Evolutionary conservation across 2,329 filamentous ascomycete species (phyloP).

Genomic region (Fusarium sp.): DNA sequence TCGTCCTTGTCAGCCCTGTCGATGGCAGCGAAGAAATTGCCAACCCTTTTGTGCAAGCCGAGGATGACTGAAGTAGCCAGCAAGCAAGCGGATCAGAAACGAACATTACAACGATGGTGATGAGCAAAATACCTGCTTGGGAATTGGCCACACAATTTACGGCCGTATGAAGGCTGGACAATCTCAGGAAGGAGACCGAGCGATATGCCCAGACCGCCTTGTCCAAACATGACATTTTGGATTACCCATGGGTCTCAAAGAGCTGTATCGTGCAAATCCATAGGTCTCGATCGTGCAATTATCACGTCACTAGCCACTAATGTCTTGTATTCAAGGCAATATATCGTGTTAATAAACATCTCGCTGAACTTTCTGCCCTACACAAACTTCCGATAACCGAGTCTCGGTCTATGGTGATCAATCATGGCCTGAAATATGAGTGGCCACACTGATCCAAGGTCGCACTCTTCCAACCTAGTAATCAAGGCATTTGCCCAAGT

Average conservation of each 20-base stretch:
- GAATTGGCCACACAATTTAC: conserved; percentile 2
- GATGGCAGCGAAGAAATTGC: conserved; percentile 96
- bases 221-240: conserved; percentile 24
- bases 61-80: conserved; percentile 65
- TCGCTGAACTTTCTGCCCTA: conserved; percentile 13
- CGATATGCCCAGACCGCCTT: conserved; percentile 13
- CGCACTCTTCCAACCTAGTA: conserved; percentile 6
- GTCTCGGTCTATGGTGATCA: conserved; percentile 20
- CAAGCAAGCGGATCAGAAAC: conserved; percentile 18
- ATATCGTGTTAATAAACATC: conserved; percentile 38
- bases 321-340: conserved; percentile 40
- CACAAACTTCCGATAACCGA: conserved; percentile 28
- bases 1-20: conserved; percentile 91
- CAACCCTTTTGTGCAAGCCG: conserved; percentile 87
- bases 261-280: neutral
- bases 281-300: conserved; percentile 8
- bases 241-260: conserved; percentile 8
- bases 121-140: conserved; percentile 3
- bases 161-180: conserved; percentile 8
- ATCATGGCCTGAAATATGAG: neutral
- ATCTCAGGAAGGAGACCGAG: conserved; percentile 12
- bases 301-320: conserved; percentile 15
- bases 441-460: conserved; percentile 22
- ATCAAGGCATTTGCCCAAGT: conserved; percentile 24
- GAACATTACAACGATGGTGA: conserved; percentile 13